Evolutionary conservation across 2,329 filamentous ascomycete genomes (phyloP), one percentile per base, ranked within the genome.

Genomic region (Clonostachys rosea): DNA sequence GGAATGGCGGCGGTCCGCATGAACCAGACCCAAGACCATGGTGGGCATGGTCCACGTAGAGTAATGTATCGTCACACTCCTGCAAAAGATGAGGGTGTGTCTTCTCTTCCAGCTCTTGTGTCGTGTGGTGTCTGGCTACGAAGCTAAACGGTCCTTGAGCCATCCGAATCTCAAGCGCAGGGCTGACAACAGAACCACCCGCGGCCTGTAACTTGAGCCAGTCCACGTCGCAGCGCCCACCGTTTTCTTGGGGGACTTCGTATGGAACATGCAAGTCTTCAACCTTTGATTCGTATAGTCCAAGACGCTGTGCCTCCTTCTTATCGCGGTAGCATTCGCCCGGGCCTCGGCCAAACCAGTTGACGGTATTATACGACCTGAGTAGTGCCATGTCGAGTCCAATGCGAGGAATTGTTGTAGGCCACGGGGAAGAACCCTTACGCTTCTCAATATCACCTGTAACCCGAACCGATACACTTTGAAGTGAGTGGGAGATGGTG

Each of bases 221-320:
- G 7, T 77, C 68, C 0, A 76, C 78, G 34, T 79, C 79, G 47
- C 77, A 79, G 13, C 79, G 70, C 58, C 87, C 87, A 2, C 81
- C 81, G 45, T 76, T 79, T 54, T 88, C 84, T 58, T 88, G 84
- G 0, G 84, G 84, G 16, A 81, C 80, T n/a, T 88, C 84, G 55
- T 86, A 87, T 2, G 70, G 67, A 0, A 74, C 72, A 56, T 78
- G 76, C 24, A 87, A 67, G 1, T 75, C 70, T 1, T 70, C 65
- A 2, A 83, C 64, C 2, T 58, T 61, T 2, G 56, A 56, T 0
- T 56, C 58, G 64, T 73, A 83, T 43, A 73, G 76, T 7, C 80
- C 83, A 5, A 86, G 63, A 1, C 64, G 62, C 58, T 87, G 83
- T 5, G 78, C 75, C 12, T 71, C 59, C 59, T 86, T 86, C 67